Evolutionary conservation across 1,139 yeast genomes (phyloP), one percentile per base, ranked within the genome.

Genomic region (Pichia sp.): DNA sequence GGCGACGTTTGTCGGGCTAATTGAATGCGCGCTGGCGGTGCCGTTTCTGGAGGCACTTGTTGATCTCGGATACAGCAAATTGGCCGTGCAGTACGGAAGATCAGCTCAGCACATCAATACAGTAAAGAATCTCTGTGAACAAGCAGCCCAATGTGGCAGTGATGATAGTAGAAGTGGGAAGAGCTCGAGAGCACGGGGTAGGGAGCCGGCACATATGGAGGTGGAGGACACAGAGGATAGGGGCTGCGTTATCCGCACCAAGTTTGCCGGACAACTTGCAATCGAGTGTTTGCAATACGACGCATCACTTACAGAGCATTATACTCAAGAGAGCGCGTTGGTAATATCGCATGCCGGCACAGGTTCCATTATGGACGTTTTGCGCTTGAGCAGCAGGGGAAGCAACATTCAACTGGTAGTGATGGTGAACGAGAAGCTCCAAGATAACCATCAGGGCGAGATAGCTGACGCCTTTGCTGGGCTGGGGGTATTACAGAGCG

Each of bases 291-390:
- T 78, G 22, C 67, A 74, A 1, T 77, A 75, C 52, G 63, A 73
- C 5, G 46, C 58, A 2, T 54, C 63, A 46, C 53, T 80, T 50
- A 51, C 56, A 32, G 33, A 46, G 8, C 41, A 72, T 43, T 54
- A 48, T 20, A 69, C 79, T 1, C 26, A 48, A 0, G 30, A 21
- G 3, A 31, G 43, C 24, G 33, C 24, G 4, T 5, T 42, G 9
- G 82, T 88, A 7, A 68, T 91, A 11, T 78, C 95, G 1, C 97
- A 91, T 56, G 96, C 95, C 0, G 97, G 93, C 3, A 85, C 97
- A 0, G 98, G 98, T 2, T 83, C 96, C 0, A 83, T 91, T 9
- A 58, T 91, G 16, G 98, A 91, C 51, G 70, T 84, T 0, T 59
- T 86, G 26, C 64, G 88, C 49, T 79, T 20, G 13, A 20, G 21